These are phyloP conservation scores for Alectoria sarmentosa DNA, from an alignment of 495 filamentous ascomycete species.

Conservation along the genomic window DNA sequence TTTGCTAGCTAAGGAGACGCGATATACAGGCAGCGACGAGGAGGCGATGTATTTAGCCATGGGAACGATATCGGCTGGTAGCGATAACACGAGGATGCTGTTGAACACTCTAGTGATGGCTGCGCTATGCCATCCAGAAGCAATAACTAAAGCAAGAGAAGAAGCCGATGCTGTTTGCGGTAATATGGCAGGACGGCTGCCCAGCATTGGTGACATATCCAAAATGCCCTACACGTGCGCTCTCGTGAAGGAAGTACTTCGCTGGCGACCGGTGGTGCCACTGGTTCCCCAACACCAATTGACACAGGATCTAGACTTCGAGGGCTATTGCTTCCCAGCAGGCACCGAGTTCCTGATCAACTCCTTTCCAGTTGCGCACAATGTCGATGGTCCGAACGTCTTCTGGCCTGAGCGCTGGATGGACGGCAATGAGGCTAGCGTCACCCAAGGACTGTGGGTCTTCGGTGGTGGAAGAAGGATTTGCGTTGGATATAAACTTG, in stretches of 20 bases:
- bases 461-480: conserved; percentile 40
- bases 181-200: conserved; percentile 30
- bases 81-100: conserved; percentile 38
- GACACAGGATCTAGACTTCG: conserved; percentile 44
- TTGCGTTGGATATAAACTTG: conserved; percentile 42
- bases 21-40: conserved; percentile 34
- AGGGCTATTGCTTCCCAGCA: conserved; percentile 42
- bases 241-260: conserved; percentile 32
- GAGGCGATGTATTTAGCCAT: conserved; percentile 42
- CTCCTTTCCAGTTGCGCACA: conserved; percentile 29
- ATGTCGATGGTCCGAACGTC: conserved; percentile 27
- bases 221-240: conserved; percentile 32
- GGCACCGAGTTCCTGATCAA: conserved; percentile 39
- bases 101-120: conserved; percentile 38
- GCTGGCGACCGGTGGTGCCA: conserved; percentile 34
- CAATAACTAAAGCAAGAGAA: conserved; percentile 28
- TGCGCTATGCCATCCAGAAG: conserved; percentile 29
- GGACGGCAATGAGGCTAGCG: conserved; percentile 33
- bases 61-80: conserved; percentile 38
- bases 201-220: conserved; percentile 28
- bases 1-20: conserved; percentile 32
- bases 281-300: conserved; percentile 30
- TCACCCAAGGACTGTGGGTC: conserved; percentile 33
- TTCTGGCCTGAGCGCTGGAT: conserved; percentile 43
- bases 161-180: conserved; percentile 38